Evolutionary conservation across 768 basidiomycete species (phyloP), one percentile per base, ranked within the genome.

Genomic region (Agaricus blazei): DNA sequence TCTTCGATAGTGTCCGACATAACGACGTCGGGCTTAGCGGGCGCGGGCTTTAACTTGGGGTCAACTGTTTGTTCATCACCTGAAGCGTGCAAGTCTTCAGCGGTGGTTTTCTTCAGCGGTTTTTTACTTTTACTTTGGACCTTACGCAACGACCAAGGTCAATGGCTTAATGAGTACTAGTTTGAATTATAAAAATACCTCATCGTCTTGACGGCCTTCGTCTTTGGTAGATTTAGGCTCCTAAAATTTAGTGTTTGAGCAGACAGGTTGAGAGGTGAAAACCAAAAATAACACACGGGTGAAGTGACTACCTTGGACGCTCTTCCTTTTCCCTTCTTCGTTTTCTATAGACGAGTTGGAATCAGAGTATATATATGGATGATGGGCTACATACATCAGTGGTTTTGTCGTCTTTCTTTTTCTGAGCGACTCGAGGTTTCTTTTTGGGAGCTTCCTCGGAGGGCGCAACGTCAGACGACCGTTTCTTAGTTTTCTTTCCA

Each of bases 401-500:
- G 9, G 53, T 47, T 4, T 55, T 55, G 7, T 57, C 58, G 2
- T 56, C 47, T 28, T 59, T 41, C n/a, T 57, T 57, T 19, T 19
- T 19, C 1, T 60, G 45, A 15, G 50, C 31, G 4, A 23, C 26
- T 19, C 41, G 46, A 19, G 59, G 27, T 27, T 54, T 55, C 26
- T 57, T 28, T 26, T 41, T 49, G 24, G 52, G 40, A 44, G 23
- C 12, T 48, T 34, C 23, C 3, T 45, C 12, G 11, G 26, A 40
- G 19, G 36, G 46, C 59, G n/a, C 11, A 27, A 19, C 19, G 19
- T 57, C 54, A 3, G 47, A 48, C 34, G 54, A 59, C 49, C 63
- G 60, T 40, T 62, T 64, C 58, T 62, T 63, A 47, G 48, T 58
- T 40, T 44, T 40, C 24, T 37, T 38, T 26, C n/a, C 15, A 6